A percentile compares a stretch with the other conserved stretches of the same genome.
Evolutionary conservation across 495 filamentous ascomycete genomes (phyloP).

Genomic region (Tricharina praecox): DNA sequence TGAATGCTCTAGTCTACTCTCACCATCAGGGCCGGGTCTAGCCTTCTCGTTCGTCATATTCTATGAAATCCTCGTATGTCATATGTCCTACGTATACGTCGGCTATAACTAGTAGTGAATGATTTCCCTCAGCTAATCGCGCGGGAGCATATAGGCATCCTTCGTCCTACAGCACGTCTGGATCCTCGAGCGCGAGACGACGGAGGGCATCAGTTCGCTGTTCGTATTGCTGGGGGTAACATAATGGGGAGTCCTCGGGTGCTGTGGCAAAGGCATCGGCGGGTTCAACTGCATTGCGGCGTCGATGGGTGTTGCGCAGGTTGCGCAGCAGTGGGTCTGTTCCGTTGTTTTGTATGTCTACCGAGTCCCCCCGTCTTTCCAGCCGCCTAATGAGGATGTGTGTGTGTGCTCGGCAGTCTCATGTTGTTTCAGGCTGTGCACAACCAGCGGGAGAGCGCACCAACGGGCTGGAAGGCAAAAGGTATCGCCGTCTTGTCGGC

Average conservation of each 20-base stretch:
- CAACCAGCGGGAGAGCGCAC: slow-evolving; percentile 49
- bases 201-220: slow-evolving; percentile 88
- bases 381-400: no score
- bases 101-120: no score
- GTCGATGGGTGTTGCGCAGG: slow-evolving; percentile 70
- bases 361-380: no score
- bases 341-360: slow-evolving; percentile 89
- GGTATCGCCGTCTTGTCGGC: slow-evolving; percentile 56
- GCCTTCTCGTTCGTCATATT: slow-evolving; percentile 44
- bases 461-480: slow-evolving; percentile 35
- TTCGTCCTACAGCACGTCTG: slow-evolving; percentile 90
- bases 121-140: background rate
- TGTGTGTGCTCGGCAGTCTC: no score
- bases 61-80: slow-evolving; percentile 57
- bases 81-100: background rate
- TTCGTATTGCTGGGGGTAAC: slow-evolving; percentile 90
- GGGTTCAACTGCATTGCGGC: slow-evolving; percentile 70
- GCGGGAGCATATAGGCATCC: slow-evolving; percentile 31
- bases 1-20: slow-evolving; percentile 19
- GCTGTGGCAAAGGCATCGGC: slow-evolving; percentile 56
- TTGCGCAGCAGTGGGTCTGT: slow-evolving; percentile 78
- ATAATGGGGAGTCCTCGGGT: slow-evolving; percentile 61
- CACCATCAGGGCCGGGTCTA: slow-evolving; percentile 20
- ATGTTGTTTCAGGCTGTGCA: slow-evolving; percentile 68
- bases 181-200: slow-evolving; percentile 69